Evolutionary conservation across 192 early-diverging fungal species (phyloP), one percentile per base, ranked within the genome.

Genomic region (Coemansia sp.): DNA sequence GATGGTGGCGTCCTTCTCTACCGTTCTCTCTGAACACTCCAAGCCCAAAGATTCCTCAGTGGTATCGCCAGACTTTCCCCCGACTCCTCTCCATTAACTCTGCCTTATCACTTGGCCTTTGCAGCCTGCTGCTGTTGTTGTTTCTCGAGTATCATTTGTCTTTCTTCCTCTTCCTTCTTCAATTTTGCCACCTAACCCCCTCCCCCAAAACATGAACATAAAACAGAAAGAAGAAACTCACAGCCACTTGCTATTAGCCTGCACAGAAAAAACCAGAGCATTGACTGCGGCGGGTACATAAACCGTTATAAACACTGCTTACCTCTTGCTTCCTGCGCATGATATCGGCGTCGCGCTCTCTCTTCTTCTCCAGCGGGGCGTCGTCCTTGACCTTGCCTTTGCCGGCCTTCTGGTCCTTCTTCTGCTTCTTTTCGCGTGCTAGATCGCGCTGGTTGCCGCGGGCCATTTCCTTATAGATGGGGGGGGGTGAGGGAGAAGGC

Each of bases 361-460:
- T 76, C 41, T 64, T 69, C 59, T 76, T 47, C 43, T 67, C 51
- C 60, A 75, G 63, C 18, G 77, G 46, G 7, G 55, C 11, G 21
- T 72, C 84, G 45, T 71, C 74, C 8, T 67, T 68, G 19, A 18
- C 22, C 61, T 82, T 85, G 72, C 46, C 65, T 58, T 74, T 70
- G 43, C 54, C 61, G 6, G 32, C 26, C 68, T 85, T 71, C 4
- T 76, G 66, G 39, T 57, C 62, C 72, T 80, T 82, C 77, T 85
- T 85, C 43, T 66, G 68, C 72, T 70, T 69, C 36, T 66, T 62
- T 58, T 71, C 60, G 41, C 84, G 84, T 26, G 80, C 84, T 49
- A 80, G 60, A 18, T 85, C 84, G 56, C 84, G 80, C 76, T 85
- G 84, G 61, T 85, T 85, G 51, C 84, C 84, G 57, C 84, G 79